Evolutionary conservation across 2,329 filamentous ascomycete genomes (phyloP).

Genomic region (Raffaelea albimanens): DNA sequence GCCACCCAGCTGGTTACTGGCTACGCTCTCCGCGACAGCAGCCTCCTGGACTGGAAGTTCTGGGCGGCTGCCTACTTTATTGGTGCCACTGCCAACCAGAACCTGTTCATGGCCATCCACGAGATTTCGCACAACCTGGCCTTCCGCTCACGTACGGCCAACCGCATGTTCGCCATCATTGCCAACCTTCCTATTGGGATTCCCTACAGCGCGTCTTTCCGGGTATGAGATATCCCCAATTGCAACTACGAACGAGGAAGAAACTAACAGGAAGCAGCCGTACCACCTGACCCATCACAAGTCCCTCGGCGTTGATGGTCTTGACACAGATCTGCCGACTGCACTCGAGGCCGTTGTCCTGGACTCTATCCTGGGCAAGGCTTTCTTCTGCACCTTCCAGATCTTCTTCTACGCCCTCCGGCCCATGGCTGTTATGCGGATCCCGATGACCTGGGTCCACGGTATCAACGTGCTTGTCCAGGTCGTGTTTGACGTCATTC

Average conservation of each 20-base stretch:
- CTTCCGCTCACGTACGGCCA: constrained; percentile 70
- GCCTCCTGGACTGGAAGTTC: constrained; percentile 77
- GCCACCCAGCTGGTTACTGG: constrained; percentile 70
- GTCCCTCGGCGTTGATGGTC: constrained; percentile 88
- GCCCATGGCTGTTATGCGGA: constrained; percentile 85
- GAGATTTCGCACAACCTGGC: constrained; percentile 98
- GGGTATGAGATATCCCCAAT: constrained; percentile 41
- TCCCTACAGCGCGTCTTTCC: constrained; percentile 92
- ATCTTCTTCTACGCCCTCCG: constrained; percentile 97
- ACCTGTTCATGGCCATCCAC: constrained; percentile 96
- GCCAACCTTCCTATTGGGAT: constrained; percentile 94
- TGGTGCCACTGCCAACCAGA: constrained; percentile 94
- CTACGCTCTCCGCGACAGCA: constrained; percentile 63
- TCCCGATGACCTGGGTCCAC: constrained; percentile 81
- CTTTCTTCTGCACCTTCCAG: constrained; percentile 98
- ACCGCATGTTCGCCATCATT: constrained; percentile 80
- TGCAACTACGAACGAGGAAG: constrained; percentile 4
- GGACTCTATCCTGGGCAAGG: constrained; percentile 89
- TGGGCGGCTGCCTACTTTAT: constrained; percentile 82
- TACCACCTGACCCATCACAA: constrained; percentile 99
- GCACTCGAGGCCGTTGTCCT: constrained; percentile 85
- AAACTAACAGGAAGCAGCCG: constrained; percentile 41
- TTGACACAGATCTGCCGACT: constrained; percentile 93
- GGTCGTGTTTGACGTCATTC: constrained; percentile 62
- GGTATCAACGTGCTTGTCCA: constrained; percentile 72